Conservation (phyloP, 163 green algal species). For the Scenedesmus sp. region DNA sequence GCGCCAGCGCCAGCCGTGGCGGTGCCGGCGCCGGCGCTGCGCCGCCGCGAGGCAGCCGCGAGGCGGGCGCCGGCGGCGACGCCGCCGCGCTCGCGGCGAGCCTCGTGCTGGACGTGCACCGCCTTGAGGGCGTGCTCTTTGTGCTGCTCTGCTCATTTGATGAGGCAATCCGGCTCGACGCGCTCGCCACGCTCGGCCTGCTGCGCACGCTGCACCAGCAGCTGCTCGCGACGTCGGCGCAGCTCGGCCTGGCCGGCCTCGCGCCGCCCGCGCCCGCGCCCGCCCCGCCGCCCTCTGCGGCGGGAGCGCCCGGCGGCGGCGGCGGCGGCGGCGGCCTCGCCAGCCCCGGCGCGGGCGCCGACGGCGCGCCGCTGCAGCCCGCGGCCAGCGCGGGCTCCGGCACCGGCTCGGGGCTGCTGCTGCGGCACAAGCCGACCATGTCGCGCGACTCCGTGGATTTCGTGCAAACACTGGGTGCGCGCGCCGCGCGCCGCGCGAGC, state of each 20-base stretch:
- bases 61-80: constrained; percentile 23
- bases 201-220: constrained; percentile 52
- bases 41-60: not conserved
- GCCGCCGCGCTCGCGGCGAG: constrained; percentile 1
- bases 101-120: constrained; percentile 56
- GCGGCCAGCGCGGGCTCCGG: not conserved
- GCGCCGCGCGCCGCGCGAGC: no score
- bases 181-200: constrained; percentile 36
- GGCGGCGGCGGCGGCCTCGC: constrained; percentile 8
- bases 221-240: constrained; percentile 11
- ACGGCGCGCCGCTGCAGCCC: not conserved
- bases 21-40: no score
- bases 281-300: not conserved
- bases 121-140: constrained; percentile 70
- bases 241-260: not conserved
- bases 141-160: constrained; percentile 70
- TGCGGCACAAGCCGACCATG: constrained; percentile 3
- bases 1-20: not conserved
- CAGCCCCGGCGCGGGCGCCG: no score
- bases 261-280: no score
- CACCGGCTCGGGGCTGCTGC: no score
- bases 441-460: constrained; percentile 34
- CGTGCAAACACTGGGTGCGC: constrained; percentile 26
- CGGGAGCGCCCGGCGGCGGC: no score
- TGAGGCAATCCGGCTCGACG: constrained; percentile 54